These are phyloP conservation scores for Hemileccinum rubropunctum DNA, from an alignment of 768 basidiomycete species.

Conservation along the genomic window DNA sequence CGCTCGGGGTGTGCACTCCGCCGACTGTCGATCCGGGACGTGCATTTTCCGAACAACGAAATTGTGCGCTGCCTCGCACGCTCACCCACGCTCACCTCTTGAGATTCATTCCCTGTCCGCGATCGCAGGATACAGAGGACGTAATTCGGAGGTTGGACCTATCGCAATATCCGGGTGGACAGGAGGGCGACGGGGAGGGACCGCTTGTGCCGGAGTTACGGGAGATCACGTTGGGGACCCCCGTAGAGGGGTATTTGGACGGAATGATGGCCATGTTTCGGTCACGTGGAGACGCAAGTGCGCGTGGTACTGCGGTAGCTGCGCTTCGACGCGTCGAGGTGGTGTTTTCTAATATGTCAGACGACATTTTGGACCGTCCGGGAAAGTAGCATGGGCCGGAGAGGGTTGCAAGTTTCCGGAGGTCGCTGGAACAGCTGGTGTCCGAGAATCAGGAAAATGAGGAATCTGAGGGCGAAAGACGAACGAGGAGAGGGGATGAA, in stretches of 20 bases:
- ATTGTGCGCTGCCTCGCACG: constrained; percentile 17
- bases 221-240: no score
- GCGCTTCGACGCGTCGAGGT: constrained; percentile 4
- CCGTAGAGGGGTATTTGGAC: constrained; percentile 5
- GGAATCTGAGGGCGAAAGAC: no score
- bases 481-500: no score
- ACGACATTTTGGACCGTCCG: no score
- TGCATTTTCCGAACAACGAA: constrained; percentile 16
- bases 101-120: constrained; percentile 16
- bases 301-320: neutral
- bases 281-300: constrained; percentile 6
- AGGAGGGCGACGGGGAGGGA: no score
- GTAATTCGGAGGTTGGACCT: constrained; percentile 5
- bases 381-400: no score
- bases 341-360: constrained; percentile 10
- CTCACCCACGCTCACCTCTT: constrained; percentile 9
- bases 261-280: constrained; percentile 8
- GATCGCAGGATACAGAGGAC: constrained; percentile 16
- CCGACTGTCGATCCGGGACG: constrained; percentile 10
- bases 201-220: no score
- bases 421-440: no score
- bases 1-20: constrained; percentile 16
- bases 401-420: neutral
- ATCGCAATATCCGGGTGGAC: neutral
- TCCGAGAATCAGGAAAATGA: no score